Percentiles rank a stretch among this genome's conserved stretches.
phyloP scores from a whole-genome alignment of 2,329 filamentous ascomycete genomes.

The Neoascochyta sp. region DNA sequence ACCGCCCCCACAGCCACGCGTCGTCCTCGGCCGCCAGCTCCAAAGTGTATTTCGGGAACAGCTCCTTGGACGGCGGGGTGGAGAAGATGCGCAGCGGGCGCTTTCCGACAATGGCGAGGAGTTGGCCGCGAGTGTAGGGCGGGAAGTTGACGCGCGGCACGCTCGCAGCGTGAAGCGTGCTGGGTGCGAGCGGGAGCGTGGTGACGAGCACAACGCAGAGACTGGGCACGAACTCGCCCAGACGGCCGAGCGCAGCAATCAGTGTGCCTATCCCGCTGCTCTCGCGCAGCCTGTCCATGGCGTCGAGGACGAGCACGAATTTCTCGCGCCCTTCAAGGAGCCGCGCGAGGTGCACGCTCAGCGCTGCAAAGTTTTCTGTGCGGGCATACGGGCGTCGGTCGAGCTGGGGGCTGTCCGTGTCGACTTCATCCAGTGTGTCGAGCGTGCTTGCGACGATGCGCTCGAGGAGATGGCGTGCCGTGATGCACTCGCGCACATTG shows the following conservation, averaged over 20 bases:
- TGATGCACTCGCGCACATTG: constrained; percentile 72
- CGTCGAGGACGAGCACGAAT: constrained; percentile 83
- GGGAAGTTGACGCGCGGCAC: constrained; percentile 78
- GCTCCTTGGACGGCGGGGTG: constrained; percentile 35
- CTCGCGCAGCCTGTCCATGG: constrained; percentile 79
- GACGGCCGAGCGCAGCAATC: constrained; percentile 72
- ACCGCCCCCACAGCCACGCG: constrained; percentile 71
- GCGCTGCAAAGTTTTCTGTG: constrained; percentile 76
- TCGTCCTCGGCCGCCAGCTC: constrained; percentile 56
- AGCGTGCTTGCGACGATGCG: constrained; percentile 57
- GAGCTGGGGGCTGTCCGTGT: constrained; percentile 40
- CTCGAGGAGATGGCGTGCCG: constrained; percentile 72
- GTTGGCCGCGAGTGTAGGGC: constrained; percentile 76
- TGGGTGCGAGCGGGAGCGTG: constrained; percentile 63
- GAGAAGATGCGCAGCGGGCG: constrained; percentile 48
- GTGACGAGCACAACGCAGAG: constrained; percentile 76
- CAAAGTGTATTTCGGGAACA: constrained; percentile 45
- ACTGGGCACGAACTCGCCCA: constrained; percentile 80
- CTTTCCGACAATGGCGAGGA: constrained; percentile 67
- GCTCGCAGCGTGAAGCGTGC: constrained; percentile 64
- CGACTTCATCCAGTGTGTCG: constrained; percentile 37
- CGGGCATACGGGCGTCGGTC: constrained; percentile 52
- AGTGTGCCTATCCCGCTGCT: constrained; percentile 73
- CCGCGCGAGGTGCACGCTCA: constrained; percentile 68
- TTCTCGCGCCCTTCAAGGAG: constrained; percentile 56